Conservation (phyloP, 2,329 filamentous ascomycete genomes). For the Clarireedia homoeocarpa region DNA sequence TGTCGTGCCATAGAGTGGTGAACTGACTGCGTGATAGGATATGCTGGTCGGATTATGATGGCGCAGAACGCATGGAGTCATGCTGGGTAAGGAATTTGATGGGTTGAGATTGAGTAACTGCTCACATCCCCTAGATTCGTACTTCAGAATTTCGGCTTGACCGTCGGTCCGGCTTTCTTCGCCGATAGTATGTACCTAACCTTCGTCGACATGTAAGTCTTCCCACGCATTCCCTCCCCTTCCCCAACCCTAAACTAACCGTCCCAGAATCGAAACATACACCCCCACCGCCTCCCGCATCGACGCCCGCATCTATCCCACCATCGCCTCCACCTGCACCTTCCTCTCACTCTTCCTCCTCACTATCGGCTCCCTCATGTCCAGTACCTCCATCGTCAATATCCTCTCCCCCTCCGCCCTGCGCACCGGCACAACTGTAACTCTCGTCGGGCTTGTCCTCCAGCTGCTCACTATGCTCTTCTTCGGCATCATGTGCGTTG, state of each 20-base stretch:
- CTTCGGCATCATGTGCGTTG: background rate
- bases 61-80: constrained; percentile 1
- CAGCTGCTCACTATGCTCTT: background rate
- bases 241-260: background rate
- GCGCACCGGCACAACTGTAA: background rate
- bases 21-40: background rate
- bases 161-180: background rate
- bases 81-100: background rate
- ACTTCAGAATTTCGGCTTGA: background rate
- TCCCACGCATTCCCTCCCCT: background rate
- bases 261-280: background rate
- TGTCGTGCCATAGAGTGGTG: background rate
- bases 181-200: background rate
- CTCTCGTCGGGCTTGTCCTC: background rate
- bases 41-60: background rate
- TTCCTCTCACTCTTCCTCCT: background rate
- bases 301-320: background rate
- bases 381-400: background rate
- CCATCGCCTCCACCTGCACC: background rate
- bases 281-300: background rate
- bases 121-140: background rate
- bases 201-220: background rate
- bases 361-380: background rate
- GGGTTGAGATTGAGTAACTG: background rate
- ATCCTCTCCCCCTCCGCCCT: background rate